Conservation (phyloP, 108 stramenopile genomes). For the Nitzschia putrida region DNA sequence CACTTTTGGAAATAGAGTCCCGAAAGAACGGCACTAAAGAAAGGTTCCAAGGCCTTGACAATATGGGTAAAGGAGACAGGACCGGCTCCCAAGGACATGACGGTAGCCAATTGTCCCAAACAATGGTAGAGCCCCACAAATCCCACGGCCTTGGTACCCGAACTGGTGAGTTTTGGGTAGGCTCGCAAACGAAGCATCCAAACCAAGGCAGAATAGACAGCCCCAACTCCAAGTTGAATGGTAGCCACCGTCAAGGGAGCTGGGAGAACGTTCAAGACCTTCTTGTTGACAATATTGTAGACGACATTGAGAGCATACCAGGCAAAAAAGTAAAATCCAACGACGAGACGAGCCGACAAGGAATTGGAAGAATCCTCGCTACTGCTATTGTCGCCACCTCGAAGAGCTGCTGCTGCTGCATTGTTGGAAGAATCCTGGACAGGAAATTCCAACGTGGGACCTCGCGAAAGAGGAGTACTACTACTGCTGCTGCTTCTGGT, state of each 20-base stretch:
- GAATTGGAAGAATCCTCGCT: background rate
- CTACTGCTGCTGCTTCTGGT: no score
- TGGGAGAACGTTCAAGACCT: constrained; percentile 86
- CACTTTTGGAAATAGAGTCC: constrained; percentile 72
- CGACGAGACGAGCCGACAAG: background rate
- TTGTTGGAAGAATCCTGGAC: no score
- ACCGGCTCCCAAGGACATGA: constrained; percentile 81
- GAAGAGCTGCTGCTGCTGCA: no score
- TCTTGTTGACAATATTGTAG: constrained; percentile 87
- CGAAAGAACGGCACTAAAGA: constrained; percentile 79
- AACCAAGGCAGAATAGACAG: constrained; percentile 68
- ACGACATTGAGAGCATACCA: constrained; percentile 87
- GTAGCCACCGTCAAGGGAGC: constrained; percentile 89
- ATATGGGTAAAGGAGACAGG: constrained; percentile 88
- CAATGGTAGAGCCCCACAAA: constrained; percentile 85
- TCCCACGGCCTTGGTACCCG: constrained; percentile 45
- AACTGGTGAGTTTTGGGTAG: constrained; percentile 49
- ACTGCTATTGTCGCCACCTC: no score
- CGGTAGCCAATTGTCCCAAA: constrained; percentile 79
- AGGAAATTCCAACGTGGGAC: no score
- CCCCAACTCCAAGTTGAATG: constrained; percentile 88
- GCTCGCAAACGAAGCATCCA: constrained; percentile 77
- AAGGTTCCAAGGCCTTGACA: constrained; percentile 91
- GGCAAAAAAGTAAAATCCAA: constrained; percentile 85
- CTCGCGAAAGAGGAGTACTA: no score